A percentile compares a stretch with the other conserved stretches of the same genome.
Conservation (phyloP, 495 filamentous ascomycete species). For the Penicillium salamii region DNA sequence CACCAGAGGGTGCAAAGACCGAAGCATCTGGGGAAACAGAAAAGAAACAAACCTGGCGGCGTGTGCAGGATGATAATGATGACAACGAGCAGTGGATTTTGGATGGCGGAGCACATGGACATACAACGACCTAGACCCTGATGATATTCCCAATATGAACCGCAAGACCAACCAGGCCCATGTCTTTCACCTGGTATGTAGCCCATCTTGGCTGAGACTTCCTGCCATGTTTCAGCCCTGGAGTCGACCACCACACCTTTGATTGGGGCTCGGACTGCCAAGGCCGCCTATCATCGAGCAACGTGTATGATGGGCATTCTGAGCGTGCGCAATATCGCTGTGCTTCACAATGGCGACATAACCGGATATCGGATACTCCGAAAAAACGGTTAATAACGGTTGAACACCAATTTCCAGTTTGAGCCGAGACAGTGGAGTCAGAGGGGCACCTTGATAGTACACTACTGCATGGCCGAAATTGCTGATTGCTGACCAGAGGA, state of each 20-base stretch:
- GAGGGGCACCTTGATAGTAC: neutral
- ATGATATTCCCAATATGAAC: neutral
- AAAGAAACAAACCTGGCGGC: constrained; percentile 66
- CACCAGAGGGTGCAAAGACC: constrained; percentile 44
- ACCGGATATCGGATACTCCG: neutral
- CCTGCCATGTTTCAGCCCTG: neutral
- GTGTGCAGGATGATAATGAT: constrained; percentile 87
- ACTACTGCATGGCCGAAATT: neutral
- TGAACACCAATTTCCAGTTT: neutral
- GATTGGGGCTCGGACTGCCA: neutral
- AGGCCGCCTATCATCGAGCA: neutral
- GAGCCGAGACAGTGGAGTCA: constrained; percentile 2
- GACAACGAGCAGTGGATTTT: constrained; percentile 92
- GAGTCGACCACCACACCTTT: neutral
- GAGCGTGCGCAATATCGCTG: neutral
- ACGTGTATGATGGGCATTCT: neutral
- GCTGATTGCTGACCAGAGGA: neutral
- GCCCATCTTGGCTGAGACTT: neutral
- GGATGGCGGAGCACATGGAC: constrained; percentile 74
- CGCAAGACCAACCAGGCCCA: neutral
- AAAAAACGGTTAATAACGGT: constrained; percentile 5
- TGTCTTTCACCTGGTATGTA: no score
- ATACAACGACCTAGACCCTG: constrained; percentile 14
- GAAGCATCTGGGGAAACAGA: constrained; percentile 38
- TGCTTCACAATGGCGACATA: neutral